phyloP scores from a whole-genome alignment of 768 basidiomycete genomes.

The Russula virescens region DNA sequence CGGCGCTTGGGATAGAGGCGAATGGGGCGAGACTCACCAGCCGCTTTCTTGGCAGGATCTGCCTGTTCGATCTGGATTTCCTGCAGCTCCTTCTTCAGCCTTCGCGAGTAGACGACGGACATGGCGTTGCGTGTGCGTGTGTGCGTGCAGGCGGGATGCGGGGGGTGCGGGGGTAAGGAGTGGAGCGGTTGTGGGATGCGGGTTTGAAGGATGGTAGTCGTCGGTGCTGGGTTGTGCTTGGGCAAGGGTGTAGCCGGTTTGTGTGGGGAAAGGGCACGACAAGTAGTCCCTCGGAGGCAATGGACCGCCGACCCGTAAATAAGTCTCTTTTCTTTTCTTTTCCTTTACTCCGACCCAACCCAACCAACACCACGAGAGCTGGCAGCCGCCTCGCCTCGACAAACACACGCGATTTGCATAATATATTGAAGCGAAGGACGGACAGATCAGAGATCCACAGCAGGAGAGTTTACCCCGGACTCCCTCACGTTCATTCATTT shows the following conservation, averaged over 20 bases:
- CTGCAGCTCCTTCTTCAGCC: slow-evolving; percentile 25
- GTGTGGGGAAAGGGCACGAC: background rate
- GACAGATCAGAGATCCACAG: background rate
- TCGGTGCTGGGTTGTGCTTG: too few species aligned
- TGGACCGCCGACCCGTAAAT: background rate
- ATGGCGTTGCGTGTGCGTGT: background rate
- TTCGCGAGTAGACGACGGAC: slow-evolving; percentile 22
- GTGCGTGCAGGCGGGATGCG: too few species aligned
- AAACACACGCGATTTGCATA: background rate
- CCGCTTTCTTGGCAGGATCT: slow-evolving; percentile 20
- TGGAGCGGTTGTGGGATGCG: too few species aligned
- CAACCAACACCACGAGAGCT: background rate
- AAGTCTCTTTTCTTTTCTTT: background rate
- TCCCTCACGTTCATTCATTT: background rate
- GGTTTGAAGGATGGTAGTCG: background rate
- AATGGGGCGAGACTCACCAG: slow-evolving; percentile 7
- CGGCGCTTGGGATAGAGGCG: background rate
- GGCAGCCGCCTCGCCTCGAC: background rate
- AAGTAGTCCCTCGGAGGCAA: background rate
- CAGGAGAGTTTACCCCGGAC: too few species aligned
- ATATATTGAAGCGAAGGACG: background rate
- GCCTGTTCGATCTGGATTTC: slow-evolving; percentile 25
- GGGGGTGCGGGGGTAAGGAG: too few species aligned
- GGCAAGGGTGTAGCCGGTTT: too few species aligned
- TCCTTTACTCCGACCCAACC: too few species aligned